Evolutionary conservation across 208 protist genomes (phyloP), one percentile per base, ranked within the genome.

Genomic region (Leishmania tropica): DNA sequence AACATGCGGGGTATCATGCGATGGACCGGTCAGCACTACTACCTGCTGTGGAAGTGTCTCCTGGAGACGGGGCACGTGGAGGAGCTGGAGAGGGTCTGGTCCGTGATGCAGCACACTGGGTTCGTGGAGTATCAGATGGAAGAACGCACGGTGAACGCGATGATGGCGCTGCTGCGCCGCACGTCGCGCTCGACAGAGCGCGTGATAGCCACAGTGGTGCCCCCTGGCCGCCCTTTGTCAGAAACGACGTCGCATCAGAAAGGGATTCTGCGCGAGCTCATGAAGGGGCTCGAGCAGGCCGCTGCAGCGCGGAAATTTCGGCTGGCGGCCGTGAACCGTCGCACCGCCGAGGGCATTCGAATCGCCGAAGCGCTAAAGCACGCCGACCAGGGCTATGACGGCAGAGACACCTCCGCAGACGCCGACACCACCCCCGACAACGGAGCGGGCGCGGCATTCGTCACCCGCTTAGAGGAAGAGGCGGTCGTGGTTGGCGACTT

Each of bases 401-500:
- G 21, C 37, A 7, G 42, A 37, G 3, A 47, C 28, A 31, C 48
- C 2, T 3, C 19, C 21, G 82, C 21, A 1, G n/a, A 37, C 48
- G 13, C 37, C 37, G 42, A 11, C 47, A 56, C 53, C 21, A 37
- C 45, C 24, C 3, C 15, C 0, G 54, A 10, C 11, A 67, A 79
- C 40, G 60, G 35, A 5, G 58, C 17, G 48, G 37, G 21, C 3
- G 47, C 31, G 11, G 13, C 56, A 10, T 68, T 10, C 3, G 21
- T 47, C 13, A 19, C 42, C 17, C 45, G 13, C 70, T 6, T n/a
- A 8, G 77, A 65, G 19, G 81, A 75, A 35, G 64, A 70, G 7
- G 24, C 19, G n/a, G 79, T 90, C 45, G 75, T 75, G n/a, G 91
- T 96, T n/a, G 92, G 93, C 15, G 94, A 97, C 80, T 97, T 96